Evolutionary conservation across 2,329 filamentous ascomycete genomes (phyloP).

Genomic region (Emericellopsis cladophorae): DNA sequence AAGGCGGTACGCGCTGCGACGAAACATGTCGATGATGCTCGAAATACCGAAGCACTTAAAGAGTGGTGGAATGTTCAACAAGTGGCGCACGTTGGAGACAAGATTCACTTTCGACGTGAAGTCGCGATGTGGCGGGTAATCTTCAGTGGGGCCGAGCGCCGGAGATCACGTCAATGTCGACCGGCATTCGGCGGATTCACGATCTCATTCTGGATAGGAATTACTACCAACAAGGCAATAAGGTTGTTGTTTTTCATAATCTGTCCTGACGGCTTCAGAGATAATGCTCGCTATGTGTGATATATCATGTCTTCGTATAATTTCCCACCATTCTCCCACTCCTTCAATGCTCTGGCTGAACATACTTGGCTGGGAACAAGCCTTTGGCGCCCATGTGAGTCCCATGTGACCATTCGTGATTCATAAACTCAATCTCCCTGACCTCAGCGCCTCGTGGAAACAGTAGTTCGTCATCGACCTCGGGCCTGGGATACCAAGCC

Average conservation of each 20-base stretch:
- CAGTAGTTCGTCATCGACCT: conserved; percentile 59
- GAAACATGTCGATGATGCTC: conserved; percentile 44
- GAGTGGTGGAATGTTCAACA: too few species aligned
- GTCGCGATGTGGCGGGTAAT: background rate
- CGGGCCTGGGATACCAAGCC: conserved; percentile 62
- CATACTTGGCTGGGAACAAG: conserved; percentile 71
- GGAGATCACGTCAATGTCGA: conserved; percentile 3
- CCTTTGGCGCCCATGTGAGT: conserved; percentile 71
- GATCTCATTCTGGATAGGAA: too few species aligned
- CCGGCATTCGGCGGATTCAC: background rate
- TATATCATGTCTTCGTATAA: conserved; percentile 1
- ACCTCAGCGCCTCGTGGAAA: conserved; percentile 81
- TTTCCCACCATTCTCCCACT: conserved; percentile 1
- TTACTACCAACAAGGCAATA: too few species aligned
- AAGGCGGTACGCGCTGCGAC: conserved; percentile 55
- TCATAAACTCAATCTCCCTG: conserved; percentile 72
- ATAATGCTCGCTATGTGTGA: background rate
- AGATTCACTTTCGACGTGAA: background rate
- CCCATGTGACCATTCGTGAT: conserved; percentile 84
- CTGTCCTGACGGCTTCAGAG: too few species aligned
- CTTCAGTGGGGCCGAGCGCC: conserved; percentile 3
- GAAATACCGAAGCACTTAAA: too few species aligned
- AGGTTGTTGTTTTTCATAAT: too few species aligned
- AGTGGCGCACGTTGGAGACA: too few species aligned
- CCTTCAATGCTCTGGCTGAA: conserved; percentile 30